Base-by-base conservation (phyloP, 2,329 filamentous ascomycete species). In the Pseudophaeomoniella oleicola region DNA sequence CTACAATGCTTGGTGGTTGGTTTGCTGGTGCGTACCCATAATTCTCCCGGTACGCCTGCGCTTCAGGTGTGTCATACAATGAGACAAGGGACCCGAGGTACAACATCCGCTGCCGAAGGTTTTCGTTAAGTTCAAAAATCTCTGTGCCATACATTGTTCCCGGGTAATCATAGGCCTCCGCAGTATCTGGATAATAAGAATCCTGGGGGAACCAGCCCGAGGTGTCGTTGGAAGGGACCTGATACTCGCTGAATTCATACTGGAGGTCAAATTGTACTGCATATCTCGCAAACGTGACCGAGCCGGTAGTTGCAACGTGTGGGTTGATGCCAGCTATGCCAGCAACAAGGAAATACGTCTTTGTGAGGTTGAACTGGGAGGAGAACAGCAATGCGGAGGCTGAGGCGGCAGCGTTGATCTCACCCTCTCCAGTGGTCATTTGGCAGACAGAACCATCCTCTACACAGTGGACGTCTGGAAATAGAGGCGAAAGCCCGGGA, bases 241-340 rank as follows among this genome's bases (percentile, higher is more conserved):
- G 78, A 22, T 80, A 70, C 1, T 71, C 60, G 46, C 85, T 80
- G 42, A 86, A 72, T 54, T 86, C 81, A 44, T 84, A 81, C 53
- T 86, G 80, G 36, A 85, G 61, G 0, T 75, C 79, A 2, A 84
- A 78, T 50, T 86, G 81, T 3, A 86, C 69, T 0, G 78, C 72
- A 49, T 75, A 87, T 15, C 72, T 68, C 22, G 75, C 70, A 37
- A 86, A 72, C 1, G 77, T 76, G 0, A 82, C 78, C 29, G 70
- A 69, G 32, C 71, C 73, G 3, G 81, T 63, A 0, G 80, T 83
- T 15, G 68, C 74, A 16, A 72, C 57, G 42, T 76, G 70, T 1
- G 81, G 81, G 52, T 74, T 84, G 31, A 83, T 66, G n/a, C 81
- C 81, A 2, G 75, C 80, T 42, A 87, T 85, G 2, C 81, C 81